Evolutionary conservation across 495 filamentous ascomycete species (phyloP).

Genomic region (Podospora appendiculata): DNA sequence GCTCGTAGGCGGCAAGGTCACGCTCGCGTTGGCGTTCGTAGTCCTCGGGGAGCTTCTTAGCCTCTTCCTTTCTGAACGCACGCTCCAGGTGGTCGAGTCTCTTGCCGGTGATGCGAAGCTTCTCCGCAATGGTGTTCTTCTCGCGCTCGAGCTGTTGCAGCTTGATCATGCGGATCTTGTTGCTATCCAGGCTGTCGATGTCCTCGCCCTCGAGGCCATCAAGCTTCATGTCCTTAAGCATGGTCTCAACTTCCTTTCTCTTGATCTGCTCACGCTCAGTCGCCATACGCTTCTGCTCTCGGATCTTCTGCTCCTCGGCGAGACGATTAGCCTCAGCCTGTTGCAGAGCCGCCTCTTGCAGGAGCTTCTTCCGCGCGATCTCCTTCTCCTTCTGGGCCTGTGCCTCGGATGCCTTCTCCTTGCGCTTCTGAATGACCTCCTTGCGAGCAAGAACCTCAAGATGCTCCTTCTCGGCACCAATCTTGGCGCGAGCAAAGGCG

Average conservation of each 20-base stretch:
- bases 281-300: conserved; percentile 79
- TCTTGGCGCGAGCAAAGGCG: conserved; percentile 71
- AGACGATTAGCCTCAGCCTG: conserved; percentile 83
- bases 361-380: conserved; percentile 74
- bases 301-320: conserved; percentile 81
- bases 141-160: conserved; percentile 92
- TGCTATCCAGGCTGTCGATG: conserved; percentile 74
- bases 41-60: conserved; percentile 83
- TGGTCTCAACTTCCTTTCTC: conserved; percentile 88
- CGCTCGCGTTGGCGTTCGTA: conserved; percentile 75
- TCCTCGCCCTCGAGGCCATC: conserved; percentile 74
- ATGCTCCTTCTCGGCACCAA: conserved; percentile 87
- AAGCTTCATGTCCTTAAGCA: conserved; percentile 87
- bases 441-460: conserved; percentile 80
- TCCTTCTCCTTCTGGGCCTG: conserved; percentile 85
- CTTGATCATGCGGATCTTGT: conserved; percentile 86
- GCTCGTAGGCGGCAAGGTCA: conserved; percentile 75
- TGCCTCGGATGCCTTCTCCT: conserved; percentile 81
- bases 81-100: conserved; percentile 96
- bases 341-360: conserved; percentile 75
- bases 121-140: conserved; percentile 89
- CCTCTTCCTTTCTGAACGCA: conserved; percentile 88
- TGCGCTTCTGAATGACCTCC: conserved; percentile 89
- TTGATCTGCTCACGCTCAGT: conserved; percentile 88
- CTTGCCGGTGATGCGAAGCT: conserved; percentile 84